A percentile compares a stretch with the other conserved stretches of the same genome.
These are phyloP conservation scores for Coniosporium apollinis DNA, from an alignment of 495 filamentous ascomycete species.

Conservation along the genomic window DNA sequence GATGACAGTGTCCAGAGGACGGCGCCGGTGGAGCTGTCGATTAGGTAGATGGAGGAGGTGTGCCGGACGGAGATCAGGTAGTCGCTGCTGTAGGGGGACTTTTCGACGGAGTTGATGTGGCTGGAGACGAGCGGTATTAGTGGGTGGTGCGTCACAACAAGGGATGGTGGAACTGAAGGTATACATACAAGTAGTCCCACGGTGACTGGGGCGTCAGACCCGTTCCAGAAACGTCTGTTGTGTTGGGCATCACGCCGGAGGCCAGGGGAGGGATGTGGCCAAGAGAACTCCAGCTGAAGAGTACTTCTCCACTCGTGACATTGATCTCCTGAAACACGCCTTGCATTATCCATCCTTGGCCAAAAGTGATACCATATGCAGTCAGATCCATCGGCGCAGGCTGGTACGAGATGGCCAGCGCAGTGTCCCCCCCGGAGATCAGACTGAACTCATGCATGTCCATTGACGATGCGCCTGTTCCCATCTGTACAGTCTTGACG, in stretches of 20 bases:
- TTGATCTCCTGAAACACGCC: conserved; percentile 31
- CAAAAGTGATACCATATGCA: conserved; percentile 6
- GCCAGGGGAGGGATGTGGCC: conserved; percentile 13
- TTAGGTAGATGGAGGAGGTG: conserved; percentile 6
- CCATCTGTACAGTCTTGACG: conserved; percentile 3
- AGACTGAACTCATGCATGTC: conserved; percentile 22
- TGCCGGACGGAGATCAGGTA: conserved; percentile 12
- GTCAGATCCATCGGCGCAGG: conserved; percentile 8
- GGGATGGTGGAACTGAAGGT: background rate
- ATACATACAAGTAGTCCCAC: conserved; percentile 5
- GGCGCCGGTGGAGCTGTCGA: conserved; percentile 5
- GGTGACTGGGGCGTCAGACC: conserved; percentile 2
- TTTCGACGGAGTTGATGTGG: conserved; percentile 15
- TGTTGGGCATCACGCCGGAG: background rate
- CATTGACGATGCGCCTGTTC: background rate
- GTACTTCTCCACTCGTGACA: conserved; percentile 24
- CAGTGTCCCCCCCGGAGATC: conserved; percentile 6
- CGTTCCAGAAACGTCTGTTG: conserved; percentile 3
- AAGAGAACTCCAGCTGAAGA: conserved; percentile 28
- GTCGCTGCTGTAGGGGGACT: conserved; percentile 7
- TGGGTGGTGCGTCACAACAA: background rate
- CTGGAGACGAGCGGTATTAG: background rate
- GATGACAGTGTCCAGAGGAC: conserved; percentile 11
- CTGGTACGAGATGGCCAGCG: conserved; percentile 3
- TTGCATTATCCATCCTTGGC: conserved; percentile 26